A percentile compares a stretch with the other conserved stretches of the same genome.
Conservation (phyloP, 2,329 filamentous ascomycete genomes). For the Penicillium griseofulvum region DNA sequence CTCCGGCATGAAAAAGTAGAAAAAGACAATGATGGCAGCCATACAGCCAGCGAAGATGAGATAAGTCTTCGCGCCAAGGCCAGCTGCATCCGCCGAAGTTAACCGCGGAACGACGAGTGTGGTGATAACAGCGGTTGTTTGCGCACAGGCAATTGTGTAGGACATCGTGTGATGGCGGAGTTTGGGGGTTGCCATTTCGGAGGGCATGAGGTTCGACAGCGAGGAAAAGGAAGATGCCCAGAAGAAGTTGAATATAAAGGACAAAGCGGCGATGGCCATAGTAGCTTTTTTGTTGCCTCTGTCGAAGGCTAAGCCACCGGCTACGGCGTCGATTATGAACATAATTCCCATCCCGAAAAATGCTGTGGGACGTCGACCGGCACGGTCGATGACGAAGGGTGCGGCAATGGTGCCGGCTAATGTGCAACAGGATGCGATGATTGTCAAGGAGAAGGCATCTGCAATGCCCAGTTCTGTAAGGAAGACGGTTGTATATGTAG, state of each 20-base stretch:
- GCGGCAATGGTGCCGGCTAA: slow-evolving; percentile 38
- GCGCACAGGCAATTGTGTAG: slow-evolving; percentile 36
- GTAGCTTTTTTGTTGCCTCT: slow-evolving; percentile 21
- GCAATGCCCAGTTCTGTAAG: slow-evolving; percentile 34
- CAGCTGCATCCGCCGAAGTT: slow-evolving; percentile 33
- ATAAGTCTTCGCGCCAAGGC: slow-evolving; percentile 35
- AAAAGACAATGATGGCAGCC: slow-evolving; percentile 28
- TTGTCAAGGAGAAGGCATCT: slow-evolving; percentile 36
- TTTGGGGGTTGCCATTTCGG: slow-evolving; percentile 38
- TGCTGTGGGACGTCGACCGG: slow-evolving; percentile 36
- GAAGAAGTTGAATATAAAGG: slow-evolving; percentile 41
- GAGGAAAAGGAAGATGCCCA: slow-evolving; percentile 40
- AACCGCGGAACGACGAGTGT: slow-evolving; percentile 39
- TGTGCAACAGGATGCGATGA: slow-evolving; percentile 37
- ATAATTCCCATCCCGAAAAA: slow-evolving; percentile 36
- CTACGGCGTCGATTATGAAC: slow-evolving; percentile 33
- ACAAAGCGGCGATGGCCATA: slow-evolving; percentile 32
- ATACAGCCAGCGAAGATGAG: slow-evolving; percentile 36
- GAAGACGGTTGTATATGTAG: slow-evolving; percentile 40
- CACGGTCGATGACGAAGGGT: slow-evolving; percentile 35
- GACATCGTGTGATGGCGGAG: slow-evolving; percentile 41
- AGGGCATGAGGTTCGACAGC: slow-evolving; percentile 34
- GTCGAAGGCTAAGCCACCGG: slow-evolving; percentile 35
- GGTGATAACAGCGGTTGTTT: slow-evolving; percentile 40
- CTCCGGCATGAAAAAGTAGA: slow-evolving; percentile 32